Base-by-base conservation (phyloP, 371 early-diverging fungal genomes). In the Mucor mucedo region DNA sequence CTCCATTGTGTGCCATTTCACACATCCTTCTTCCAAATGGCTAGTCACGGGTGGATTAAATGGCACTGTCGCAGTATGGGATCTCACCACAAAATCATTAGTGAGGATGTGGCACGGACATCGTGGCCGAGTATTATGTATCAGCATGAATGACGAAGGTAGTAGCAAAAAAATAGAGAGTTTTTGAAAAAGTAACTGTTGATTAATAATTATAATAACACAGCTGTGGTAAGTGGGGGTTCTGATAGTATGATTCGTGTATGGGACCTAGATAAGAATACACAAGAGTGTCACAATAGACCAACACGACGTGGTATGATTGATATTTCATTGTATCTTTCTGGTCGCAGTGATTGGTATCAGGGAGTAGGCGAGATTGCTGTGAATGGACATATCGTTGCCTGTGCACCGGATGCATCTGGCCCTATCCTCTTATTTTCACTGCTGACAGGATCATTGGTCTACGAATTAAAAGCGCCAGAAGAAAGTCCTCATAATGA, bases 401-500 rank as follows among this genome's bases (percentile, higher is more conserved):
- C 83, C 6, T 86, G 87, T 57, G 78, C 84, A 4, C 80, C 84
- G 1, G 87, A 86, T 56, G 71, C 79, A 3, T 75, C 82, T 2
- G 85, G 84, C 5, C 83, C 87, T 0, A 72, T 84, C 4, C 69
- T 86, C 0, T 72, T 84, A 0, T 86, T 86, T 55, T 86, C 87
- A 0, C 57, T 86, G 4, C 73, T 83, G 14, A 86, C 87, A 0
- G 87, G 87, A 7, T 73, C 79, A 1, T 60, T 84, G 52, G 87
- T 86, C 1, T 83, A 83, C 52, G 80, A 79, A 68, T 54, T 79
- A 28, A 65, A 61, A 21, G 33, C 41, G 38, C 54, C 59, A 7
- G 58, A 54, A 41, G 50, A 52, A 53, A 21, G 1, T 21, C 38
- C n/a, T n/a, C 29, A 54, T 2, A 44, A 52, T 0, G 71, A 69